Evolutionary conservation across 306 rosid genomes (phyloP), one percentile per base, ranked within the genome.

Genomic region (Acacia melanoxylon): DNA sequence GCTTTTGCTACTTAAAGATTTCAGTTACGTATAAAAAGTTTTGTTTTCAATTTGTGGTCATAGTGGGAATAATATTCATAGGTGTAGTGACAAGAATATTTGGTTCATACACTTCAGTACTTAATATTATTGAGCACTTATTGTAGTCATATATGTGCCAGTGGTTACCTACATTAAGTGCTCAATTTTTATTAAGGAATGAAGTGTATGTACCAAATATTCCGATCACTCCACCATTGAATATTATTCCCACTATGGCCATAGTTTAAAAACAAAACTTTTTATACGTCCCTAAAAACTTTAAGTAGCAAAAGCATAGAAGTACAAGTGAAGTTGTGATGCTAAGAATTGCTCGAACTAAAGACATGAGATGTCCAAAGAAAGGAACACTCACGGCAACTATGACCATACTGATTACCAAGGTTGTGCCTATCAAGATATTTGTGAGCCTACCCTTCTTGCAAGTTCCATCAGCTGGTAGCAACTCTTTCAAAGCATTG

Each of bases 281-380:
- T 40, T 6, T 59, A 37, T 85, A 85, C 6, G 27, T 68, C 4
- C 88, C 94, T 4, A 93, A 92, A 76, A 94, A 86, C 86, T 81
- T 94, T 59, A 94, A 78, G 89, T 91, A 92, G 81, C 93, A 92
- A 35, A 87, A 78, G 25, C 92, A 94, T 56, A 94, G 96, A 13
- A 94, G 78, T 44, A 90, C 51, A 77, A 90, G 86, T 2, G 97
- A 92, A 78, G 88, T 93, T 4, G 92, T 83, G 11, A 89, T 83
- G 25, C 97, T 90, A 7, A 90, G 45, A 73, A 94, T 69, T 4
- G 95, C 94, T 68, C 98, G 94, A 56, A 89, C 93, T 42, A 94
- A 73, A 1, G 97, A 86, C 93, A 89, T 90, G 20, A 90, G 87
- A 48, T 86, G n/a, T 2, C 86, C 95, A 27, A 87, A 91, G 49